phyloP scores from a whole-genome alignment of 352 stramenopile species.

The Globisporangium mamillatum region DNA sequence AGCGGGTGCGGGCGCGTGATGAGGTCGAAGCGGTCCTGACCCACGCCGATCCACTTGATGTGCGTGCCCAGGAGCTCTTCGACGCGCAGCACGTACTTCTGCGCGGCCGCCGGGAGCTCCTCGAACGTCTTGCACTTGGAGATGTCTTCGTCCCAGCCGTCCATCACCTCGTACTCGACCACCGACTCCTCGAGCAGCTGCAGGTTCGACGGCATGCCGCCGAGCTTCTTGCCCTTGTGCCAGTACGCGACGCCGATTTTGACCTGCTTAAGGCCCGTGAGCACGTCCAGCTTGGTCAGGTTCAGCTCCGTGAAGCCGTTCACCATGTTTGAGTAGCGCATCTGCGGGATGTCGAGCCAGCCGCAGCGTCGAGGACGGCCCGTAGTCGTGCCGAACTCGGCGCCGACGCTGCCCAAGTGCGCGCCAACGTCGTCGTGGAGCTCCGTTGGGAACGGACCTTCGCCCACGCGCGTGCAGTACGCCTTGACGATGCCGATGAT shows the following conservation, averaged over 20 bases:
- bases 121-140: slow-evolving; percentile 95
- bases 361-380: slow-evolving; percentile 96
- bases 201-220: slow-evolving; percentile 94
- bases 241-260: slow-evolving; percentile 96
- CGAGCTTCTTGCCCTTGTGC: slow-evolving; percentile 92
- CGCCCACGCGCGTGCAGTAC: slow-evolving; percentile 98
- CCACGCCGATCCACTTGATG: slow-evolving; percentile 98
- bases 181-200: slow-evolving; percentile 90
- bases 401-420: slow-evolving; percentile 91
- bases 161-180: slow-evolving; percentile 94
- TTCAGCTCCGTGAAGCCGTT: slow-evolving; percentile 98
- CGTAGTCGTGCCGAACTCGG: slow-evolving; percentile 98
- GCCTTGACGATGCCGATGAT: slow-evolving; percentile 99
- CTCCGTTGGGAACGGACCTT: slow-evolving; percentile 99
- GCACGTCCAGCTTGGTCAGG: slow-evolving; percentile 99
- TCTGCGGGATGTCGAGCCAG: slow-evolving; percentile 98
- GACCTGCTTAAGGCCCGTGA: slow-evolving; percentile 95
- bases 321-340: slow-evolving; percentile 92
- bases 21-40: slow-evolving; percentile 94
- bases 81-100: slow-evolving; percentile 96
- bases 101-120: slow-evolving; percentile 92
- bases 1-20: slow-evolving; percentile 86
- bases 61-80: slow-evolving; percentile 96
- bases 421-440: slow-evolving; percentile 90
- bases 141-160: slow-evolving; percentile 97